phyloP scores from a whole-genome alignment of 169 alveolate species.

The Plasmodium yoelii region DNA sequence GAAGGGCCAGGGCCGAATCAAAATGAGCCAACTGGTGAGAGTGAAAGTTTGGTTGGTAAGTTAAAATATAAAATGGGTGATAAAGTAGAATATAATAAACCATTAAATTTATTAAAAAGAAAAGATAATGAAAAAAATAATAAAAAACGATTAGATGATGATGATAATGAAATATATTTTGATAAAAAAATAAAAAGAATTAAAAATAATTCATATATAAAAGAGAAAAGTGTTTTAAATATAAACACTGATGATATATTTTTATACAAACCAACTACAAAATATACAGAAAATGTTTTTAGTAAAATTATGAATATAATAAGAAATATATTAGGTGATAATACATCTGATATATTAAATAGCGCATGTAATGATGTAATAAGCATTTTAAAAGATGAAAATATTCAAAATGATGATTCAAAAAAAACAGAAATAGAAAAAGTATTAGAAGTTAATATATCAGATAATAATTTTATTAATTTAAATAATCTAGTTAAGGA shows the following conservation, averaged over 20 bases:
- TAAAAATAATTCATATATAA: slow-evolving; percentile 54
- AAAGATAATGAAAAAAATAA: slow-evolving; percentile 10
- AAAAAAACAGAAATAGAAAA: slow-evolving; percentile 86
- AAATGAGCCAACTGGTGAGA: slow-evolving; percentile 97
- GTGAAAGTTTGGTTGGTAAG: slow-evolving; percentile 95
- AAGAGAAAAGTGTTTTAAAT: slow-evolving; percentile 90
- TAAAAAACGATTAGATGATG: slow-evolving; percentile 61
- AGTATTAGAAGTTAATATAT: slow-evolving; percentile 77
- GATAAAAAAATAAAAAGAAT: slow-evolving; percentile 67
- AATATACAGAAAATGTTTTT: slow-evolving; percentile 91
- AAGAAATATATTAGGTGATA: slow-evolving; percentile 92
- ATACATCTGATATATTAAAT: slow-evolving; percentile 91
- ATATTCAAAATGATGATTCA: slow-evolving; percentile 86
- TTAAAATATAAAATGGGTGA: slow-evolving; percentile 95
- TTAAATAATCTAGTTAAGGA: slow-evolving; percentile 41
- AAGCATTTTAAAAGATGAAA: slow-evolving; percentile 88
- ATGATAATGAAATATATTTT: slow-evolving; percentile 72
- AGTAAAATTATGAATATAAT: slow-evolving; percentile 91
- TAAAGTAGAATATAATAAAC: slow-evolving; percentile 85
- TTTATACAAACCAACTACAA: slow-evolving; percentile 93
- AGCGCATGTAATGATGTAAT: slow-evolving; percentile 96
- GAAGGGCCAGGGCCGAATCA: slow-evolving; percentile 88
- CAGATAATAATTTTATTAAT: slow-evolving; percentile 30
- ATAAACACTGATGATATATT: slow-evolving; percentile 88
- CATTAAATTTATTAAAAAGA: slow-evolving; percentile 12